A percentile compares a stretch with the other conserved stretches of the same genome.
phyloP scores from a whole-genome alignment of 306 rosid species.

The Acacia acuminata region DNA sequence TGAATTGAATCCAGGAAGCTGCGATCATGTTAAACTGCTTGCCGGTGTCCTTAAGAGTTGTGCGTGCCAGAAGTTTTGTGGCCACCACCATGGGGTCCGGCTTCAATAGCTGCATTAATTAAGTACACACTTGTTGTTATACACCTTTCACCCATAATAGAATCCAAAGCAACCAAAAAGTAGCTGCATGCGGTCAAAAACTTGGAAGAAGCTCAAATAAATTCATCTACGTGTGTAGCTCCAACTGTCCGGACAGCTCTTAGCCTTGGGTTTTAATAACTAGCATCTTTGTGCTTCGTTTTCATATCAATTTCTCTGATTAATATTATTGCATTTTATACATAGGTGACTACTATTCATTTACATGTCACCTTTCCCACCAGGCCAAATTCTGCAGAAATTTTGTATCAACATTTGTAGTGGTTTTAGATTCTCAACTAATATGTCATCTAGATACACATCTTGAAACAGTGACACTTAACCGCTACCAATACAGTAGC shows the following conservation, averaged over 20 bases:
- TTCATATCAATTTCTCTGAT: not conserved
- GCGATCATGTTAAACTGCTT: constrained; percentile 67
- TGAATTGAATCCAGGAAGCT: constrained; percentile 74
- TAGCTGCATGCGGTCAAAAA: too few relatives aligned
- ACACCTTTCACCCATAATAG: not conserved
- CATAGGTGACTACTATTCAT: not conserved
- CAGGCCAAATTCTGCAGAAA: too few relatives aligned
- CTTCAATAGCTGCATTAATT: constrained; percentile 45
- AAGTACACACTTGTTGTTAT: not conserved
- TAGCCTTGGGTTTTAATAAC: not conserved
- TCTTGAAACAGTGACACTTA: too few relatives aligned
- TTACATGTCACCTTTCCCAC: not conserved
- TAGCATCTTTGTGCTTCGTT: not conserved
- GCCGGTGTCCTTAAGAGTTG: constrained; percentile 46
- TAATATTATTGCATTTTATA: not conserved
- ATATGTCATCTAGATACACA: too few relatives aligned
- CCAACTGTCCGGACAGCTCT: too few relatives aligned
- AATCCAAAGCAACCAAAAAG: not conserved
- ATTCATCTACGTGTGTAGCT: too few relatives aligned
- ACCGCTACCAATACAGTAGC: too few relatives aligned
- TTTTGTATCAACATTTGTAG: too few relatives aligned
- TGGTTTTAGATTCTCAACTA: too few relatives aligned
- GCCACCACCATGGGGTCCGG: constrained; percentile 66
- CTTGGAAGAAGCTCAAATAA: too few relatives aligned
- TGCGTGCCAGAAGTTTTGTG: constrained; percentile 52